phyloP scores from a whole-genome alignment of 495 filamentous ascomycete genomes.

The Aspergillus asperescens region DNA sequence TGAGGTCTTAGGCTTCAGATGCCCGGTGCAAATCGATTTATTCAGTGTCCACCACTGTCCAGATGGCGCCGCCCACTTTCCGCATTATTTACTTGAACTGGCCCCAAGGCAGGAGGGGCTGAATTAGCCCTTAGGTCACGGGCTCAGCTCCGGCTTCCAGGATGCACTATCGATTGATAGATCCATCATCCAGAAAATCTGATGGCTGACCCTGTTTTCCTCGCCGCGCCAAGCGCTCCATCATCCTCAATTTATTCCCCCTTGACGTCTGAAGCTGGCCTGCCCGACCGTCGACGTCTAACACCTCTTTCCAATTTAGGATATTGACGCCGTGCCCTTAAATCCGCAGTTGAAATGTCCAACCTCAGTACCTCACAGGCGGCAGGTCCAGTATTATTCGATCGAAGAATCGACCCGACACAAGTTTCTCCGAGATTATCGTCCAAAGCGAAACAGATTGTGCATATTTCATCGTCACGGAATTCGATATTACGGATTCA shows the following conservation, averaged over 20 bases:
- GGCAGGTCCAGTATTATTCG: too few species aligned
- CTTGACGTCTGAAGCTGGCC: slow-evolving; percentile 1
- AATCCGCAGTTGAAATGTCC: background rate
- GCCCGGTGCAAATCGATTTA: slow-evolving; percentile 1
- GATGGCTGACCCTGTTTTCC: slow-evolving; percentile 13
- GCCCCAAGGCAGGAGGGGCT: slow-evolving; percentile 21
- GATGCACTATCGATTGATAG: slow-evolving; percentile 21
- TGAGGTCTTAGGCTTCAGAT: slow-evolving; percentile 7
- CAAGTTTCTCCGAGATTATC: background rate
- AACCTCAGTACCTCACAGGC: too few species aligned
- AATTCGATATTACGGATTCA: background rate
- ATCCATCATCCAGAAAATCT: slow-evolving; percentile 6
- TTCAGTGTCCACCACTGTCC: background rate
- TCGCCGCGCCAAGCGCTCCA: background rate
- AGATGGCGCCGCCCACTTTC: slow-evolving; percentile 3
- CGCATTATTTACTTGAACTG: slow-evolving; percentile 10
- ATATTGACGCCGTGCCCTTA: background rate
- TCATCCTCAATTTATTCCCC: slow-evolving; percentile 5
- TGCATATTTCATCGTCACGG: background rate
- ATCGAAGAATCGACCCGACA: too few species aligned
- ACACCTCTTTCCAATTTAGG: background rate
- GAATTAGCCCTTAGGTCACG: slow-evolving; percentile 16
- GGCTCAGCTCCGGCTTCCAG: background rate
- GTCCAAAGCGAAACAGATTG: background rate
- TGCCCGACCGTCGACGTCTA: background rate